Evolutionary conservation across 2,329 filamentous ascomycete genomes (phyloP).

Genomic region (Pseudocercospora musae): DNA sequence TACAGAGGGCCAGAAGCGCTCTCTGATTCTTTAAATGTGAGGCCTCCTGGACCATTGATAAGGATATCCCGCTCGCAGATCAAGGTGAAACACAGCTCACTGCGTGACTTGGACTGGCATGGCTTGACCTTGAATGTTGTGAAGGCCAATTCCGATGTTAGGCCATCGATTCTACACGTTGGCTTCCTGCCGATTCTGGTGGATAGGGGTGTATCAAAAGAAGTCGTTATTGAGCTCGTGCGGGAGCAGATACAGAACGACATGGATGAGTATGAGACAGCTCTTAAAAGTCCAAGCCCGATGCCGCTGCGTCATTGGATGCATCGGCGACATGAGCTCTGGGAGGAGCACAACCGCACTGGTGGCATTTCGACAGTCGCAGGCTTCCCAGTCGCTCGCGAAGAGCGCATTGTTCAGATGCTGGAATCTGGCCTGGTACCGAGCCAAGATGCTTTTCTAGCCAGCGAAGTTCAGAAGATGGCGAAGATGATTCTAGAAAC

Average conservation of each 20-base stretch:
- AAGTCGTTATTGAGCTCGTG: constrained; percentile 51
- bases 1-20: neutral
- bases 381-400: constrained; percentile 50
- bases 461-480: constrained; percentile 10
- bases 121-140: constrained; percentile 59
- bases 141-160: constrained; percentile 47
- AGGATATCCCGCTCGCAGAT: constrained; percentile 62
- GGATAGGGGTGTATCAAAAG: constrained; percentile 52
- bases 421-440: constrained; percentile 44
- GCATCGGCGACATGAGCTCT: constrained; percentile 43
- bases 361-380: constrained; percentile 41
- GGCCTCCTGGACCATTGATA: constrained; percentile 35
- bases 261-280: constrained; percentile 50
- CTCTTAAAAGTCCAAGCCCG: constrained; percentile 24
- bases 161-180: constrained; percentile 58
- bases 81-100: constrained; percentile 49
- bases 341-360: constrained; percentile 31
- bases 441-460: constrained; percentile 18
- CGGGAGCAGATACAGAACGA: constrained; percentile 50
- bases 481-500: constrained; percentile 17
- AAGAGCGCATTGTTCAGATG: constrained; percentile 55
- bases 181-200: constrained; percentile 68
- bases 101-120: constrained; percentile 36
- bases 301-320: constrained; percentile 55
- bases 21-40: neutral